Evolutionary conservation across 164 flowering plant species (phyloP).

Genomic region (Umbilicus rupestris): DNA sequence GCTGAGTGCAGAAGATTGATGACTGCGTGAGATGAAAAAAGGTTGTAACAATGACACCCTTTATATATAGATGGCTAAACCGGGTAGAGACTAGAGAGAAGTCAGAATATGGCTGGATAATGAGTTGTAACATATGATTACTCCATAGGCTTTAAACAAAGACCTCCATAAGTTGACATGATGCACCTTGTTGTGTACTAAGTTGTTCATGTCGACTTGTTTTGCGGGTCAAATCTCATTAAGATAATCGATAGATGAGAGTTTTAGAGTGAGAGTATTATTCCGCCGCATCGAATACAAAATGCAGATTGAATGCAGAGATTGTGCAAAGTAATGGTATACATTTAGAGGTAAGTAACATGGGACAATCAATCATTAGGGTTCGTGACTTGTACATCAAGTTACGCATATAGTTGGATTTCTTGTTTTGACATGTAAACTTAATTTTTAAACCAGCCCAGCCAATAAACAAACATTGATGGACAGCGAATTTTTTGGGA

Average conservation of each 20-base stretch:
- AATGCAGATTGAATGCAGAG: background rate
- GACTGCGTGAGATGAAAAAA: background rate
- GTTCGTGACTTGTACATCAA: background rate
- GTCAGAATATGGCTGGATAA: background rate
- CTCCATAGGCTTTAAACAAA: slow-evolving; percentile 2
- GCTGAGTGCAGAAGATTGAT: background rate
- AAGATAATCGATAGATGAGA: background rate
- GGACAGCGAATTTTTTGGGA: too few relatives aligned
- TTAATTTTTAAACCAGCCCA: background rate
- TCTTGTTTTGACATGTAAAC: too few relatives aligned
- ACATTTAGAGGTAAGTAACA: background rate
- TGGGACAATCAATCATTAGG: background rate
- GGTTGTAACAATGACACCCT: background rate
- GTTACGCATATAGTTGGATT: background rate
- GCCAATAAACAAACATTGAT: background rate
- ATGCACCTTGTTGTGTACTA: background rate
- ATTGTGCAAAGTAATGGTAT: background rate
- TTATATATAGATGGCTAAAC: background rate
- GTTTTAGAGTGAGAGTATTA: background rate
- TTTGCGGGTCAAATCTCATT: background rate
- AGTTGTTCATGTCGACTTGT: background rate
- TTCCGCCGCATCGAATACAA: background rate
- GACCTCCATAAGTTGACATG: background rate
- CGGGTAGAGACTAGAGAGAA: background rate
- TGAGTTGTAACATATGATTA: slow-evolving; percentile 3